Evolutionary conservation across 2,329 filamentous ascomycete genomes (phyloP).

Genomic region (Penicillium sp.): DNA sequence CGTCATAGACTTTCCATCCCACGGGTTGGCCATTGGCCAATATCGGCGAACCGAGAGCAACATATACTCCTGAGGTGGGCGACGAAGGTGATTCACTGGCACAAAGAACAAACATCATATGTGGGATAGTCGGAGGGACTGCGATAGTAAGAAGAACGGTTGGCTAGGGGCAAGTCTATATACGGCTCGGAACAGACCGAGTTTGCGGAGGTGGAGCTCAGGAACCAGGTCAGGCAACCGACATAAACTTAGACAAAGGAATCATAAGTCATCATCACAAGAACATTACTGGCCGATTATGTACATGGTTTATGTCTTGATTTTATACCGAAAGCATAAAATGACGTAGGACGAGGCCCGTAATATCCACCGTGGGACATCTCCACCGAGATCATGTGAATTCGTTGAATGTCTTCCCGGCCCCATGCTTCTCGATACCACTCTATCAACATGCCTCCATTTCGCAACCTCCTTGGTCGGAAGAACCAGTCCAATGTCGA

Average conservation of each 20-base stretch:
- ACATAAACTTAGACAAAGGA: not conserved
- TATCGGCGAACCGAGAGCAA: too few species aligned
- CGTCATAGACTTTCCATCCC: too few species aligned
- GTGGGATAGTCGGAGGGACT: too few species aligned
- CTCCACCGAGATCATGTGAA: slow-evolving; percentile 2
- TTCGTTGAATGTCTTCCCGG: not conserved
- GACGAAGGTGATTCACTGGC: too few species aligned
- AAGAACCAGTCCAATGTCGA: slow-evolving; percentile 48
- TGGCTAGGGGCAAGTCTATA: too few species aligned
- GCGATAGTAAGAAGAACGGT: not conserved
- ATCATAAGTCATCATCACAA: not conserved
- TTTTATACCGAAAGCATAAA: not conserved
- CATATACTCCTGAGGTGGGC: too few species aligned
- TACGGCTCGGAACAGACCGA: not conserved
- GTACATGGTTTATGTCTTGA: not conserved
- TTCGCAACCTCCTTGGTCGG: slow-evolving; percentile 67
- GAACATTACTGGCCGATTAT: not conserved
- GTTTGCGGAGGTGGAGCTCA: not conserved
- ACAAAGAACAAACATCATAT: too few species aligned
- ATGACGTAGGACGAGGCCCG: not conserved
- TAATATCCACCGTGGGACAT: not conserved
- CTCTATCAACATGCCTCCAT: slow-evolving; percentile 54
- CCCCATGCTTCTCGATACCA: not conserved
- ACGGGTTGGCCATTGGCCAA: too few species aligned
- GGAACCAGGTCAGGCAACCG: not conserved